These are phyloP conservation scores for Megacollybia marginata DNA, from an alignment of 768 basidiomycete genomes.

Conservation along the genomic window DNA sequence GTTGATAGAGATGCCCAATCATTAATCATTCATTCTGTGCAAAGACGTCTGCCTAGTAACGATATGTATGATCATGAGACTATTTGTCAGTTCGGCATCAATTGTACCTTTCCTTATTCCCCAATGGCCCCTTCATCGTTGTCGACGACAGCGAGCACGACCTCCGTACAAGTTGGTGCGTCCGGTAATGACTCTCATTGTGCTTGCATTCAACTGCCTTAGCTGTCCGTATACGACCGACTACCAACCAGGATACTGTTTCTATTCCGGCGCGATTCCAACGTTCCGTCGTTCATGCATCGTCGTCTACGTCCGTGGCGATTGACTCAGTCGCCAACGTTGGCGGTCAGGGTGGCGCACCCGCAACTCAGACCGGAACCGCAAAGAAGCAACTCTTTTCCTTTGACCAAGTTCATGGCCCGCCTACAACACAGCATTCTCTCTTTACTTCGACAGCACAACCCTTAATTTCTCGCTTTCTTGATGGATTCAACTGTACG, in stretches of 20 bases:
- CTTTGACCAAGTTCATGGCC: conserved; percentile 92
- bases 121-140: conserved; percentile 62
- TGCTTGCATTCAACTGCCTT: conserved; percentile 7
- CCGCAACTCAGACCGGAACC: conserved; percentile 32
- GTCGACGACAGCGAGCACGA: conserved; percentile 50
- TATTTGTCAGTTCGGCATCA: not conserved
- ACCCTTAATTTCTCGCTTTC: conserved; percentile 78
- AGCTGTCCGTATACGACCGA: conserved; percentile 89
- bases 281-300: conserved; percentile 76
- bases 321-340: conserved; percentile 65
- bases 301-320: conserved; percentile 66
- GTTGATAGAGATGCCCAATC: not conserved
- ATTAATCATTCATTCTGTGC: not conserved
- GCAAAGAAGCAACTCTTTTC: conserved; percentile 81
- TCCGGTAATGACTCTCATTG: conserved; percentile 11
- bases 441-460: conserved; percentile 82
- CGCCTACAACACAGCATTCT: conserved; percentile 76
- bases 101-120: not conserved
- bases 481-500: conserved; percentile 96
- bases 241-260: conserved; percentile 73
- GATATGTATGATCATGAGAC: not conserved
- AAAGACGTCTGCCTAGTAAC: not conserved
- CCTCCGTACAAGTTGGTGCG: conserved; percentile 92
- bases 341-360: conserved; percentile 41
- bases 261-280: conserved; percentile 94